Evolutionary conservation across 192 early-diverging fungal species (phyloP), one percentile per base, ranked within the genome.

Genomic region (Coemansia umbellata): DNA sequence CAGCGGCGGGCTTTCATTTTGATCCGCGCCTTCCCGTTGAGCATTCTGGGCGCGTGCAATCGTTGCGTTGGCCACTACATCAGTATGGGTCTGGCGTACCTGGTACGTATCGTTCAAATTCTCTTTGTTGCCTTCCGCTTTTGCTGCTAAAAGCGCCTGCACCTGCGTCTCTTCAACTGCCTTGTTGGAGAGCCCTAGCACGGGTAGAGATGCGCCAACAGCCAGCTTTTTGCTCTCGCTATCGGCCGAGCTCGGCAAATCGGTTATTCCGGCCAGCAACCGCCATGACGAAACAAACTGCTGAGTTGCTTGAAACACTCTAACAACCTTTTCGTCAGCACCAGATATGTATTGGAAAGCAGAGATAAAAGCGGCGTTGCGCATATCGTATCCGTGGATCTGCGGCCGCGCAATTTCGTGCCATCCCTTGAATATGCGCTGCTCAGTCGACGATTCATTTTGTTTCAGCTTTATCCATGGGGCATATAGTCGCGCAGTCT

Each of bases 101-200:
- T 70, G 31, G 49, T 83, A 82, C 13, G 80, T 82, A 42, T 85
- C 84, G 18, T 83, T 74, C 31, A 41, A 8, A 2, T 33, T 40
- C 18, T 22, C 50, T 21, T 18, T 10, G 47, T 8, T 10, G 31
- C 33, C n/a, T 8, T 13, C 13, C 21, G 15, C 19, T n/a, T n/a
- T n/a, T 8, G 53, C 37, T 17, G 41, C 50, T 31, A 32, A 31
- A 37, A 41, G 19, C 39, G 60, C 44, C 26, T 31, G 39, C 45
- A 64, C 27, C 31, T 31, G 52, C 53, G 45, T 59, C 57, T 80
- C 74, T 49, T 81, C 85, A 1, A 94, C 85, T 1, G 95, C 95
- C 74, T 97, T 97, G 73, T 98, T 98, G 7, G 93, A 95, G 41
- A 98, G 78, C 8, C 95, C 95, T 15, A 98, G 74, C 14, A 92